A percentile compares a stretch with the other conserved stretches of the same genome.
Conservation (phyloP, 2,329 filamentous ascomycete species). For the Pestalotiopsis sp. region DNA sequence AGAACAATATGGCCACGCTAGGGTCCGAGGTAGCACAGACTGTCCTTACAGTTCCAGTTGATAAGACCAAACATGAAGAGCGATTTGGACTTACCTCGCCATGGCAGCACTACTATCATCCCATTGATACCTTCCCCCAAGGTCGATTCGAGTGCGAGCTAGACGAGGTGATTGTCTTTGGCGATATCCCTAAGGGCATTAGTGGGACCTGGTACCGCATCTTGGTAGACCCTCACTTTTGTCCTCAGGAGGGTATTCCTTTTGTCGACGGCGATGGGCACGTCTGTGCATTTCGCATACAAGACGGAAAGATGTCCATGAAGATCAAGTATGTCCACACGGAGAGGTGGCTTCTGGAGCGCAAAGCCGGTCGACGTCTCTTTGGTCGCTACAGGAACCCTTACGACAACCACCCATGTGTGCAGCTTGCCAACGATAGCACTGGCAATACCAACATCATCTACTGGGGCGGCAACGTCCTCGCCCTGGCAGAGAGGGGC, state of each 20-base stretch:
- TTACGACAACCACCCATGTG: constrained; percentile 57
- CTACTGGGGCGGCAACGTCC: constrained; percentile 57
- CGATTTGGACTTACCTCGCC: neutral
- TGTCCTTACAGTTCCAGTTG: neutral
- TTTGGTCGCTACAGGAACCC: constrained; percentile 62
- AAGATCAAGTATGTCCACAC: constrained; percentile 46
- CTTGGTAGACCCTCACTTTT: constrained; percentile 56
- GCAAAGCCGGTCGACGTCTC: constrained; percentile 34
- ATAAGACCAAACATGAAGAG: neutral
- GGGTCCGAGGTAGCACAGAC: neutral
- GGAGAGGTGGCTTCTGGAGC: constrained; percentile 35
- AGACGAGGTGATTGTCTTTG: constrained; percentile 35
- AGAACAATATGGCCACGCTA: neutral
- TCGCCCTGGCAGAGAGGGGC: constrained; percentile 58
- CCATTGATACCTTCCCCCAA: neutral
- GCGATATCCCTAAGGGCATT: constrained; percentile 45
- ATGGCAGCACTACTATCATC: neutral
- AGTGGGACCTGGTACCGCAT: constrained; percentile 51
- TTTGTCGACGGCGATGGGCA: constrained; percentile 37
- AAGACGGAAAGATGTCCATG: constrained; percentile 42
- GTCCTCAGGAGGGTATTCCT: constrained; percentile 54
- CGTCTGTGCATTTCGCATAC: constrained; percentile 43
- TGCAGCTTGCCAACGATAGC: constrained; percentile 57
- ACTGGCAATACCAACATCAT: constrained; percentile 64
- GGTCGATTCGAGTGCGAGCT: constrained; percentile 30